Conservation (phyloP, 106 monocot genomes). For the Platanthera guangdongensis region DNA sequence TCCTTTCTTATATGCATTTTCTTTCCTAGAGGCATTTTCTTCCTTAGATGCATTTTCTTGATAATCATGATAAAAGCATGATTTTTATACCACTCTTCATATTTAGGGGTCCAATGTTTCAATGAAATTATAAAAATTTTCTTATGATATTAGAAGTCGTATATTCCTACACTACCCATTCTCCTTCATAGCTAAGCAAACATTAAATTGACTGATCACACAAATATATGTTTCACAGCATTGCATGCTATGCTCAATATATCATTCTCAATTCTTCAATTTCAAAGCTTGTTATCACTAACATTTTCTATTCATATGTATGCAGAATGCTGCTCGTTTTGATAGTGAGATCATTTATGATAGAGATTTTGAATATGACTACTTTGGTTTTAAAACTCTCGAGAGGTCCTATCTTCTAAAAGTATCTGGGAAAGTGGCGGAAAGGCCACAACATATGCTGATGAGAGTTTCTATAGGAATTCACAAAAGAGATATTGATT, state of each 20-base stretch:
- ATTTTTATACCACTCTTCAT: too few relatives aligned
- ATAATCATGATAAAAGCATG: too few relatives aligned
- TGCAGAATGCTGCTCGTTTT: conserved; percentile 72
- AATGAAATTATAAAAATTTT: too few relatives aligned
- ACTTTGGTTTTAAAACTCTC: conserved; percentile 94
- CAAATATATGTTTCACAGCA: background rate
- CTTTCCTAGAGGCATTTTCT: too few relatives aligned
- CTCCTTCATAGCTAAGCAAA: background rate
- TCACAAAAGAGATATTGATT: conserved; percentile 81
- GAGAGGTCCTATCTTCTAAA: conserved; percentile 91
- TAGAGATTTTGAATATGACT: conserved; percentile 91
- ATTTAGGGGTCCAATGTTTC: too few relatives aligned
- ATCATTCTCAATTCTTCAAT: background rate
- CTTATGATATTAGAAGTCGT: background rate
- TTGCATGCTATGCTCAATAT: background rate
- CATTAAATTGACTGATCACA: background rate
- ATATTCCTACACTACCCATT: too few relatives aligned
- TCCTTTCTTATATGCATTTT: too few relatives aligned
- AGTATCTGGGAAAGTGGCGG: conserved; percentile 57
- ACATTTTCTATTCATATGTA: background rate
- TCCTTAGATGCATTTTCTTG: too few relatives aligned
- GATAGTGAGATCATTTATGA: conserved; percentile 94
- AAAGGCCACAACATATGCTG: conserved; percentile 94
- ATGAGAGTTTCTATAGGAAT: conserved; percentile 95
- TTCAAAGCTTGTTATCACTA: background rate